Conservation (phyloP, 805 yeast species). For the Spathaspora passalidarum region DNA sequence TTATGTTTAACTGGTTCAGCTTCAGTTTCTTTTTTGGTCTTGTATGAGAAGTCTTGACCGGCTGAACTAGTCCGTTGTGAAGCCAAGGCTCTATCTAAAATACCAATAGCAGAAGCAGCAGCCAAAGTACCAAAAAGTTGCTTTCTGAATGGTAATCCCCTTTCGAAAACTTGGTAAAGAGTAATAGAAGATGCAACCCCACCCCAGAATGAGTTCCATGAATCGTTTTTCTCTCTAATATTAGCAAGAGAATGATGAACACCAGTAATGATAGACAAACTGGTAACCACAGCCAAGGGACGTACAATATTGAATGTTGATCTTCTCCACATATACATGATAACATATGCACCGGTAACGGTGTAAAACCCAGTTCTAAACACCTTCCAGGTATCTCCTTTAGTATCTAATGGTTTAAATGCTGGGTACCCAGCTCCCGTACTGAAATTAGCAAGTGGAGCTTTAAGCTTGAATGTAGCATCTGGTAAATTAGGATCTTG, state of each 20-base stretch:
- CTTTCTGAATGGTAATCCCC: conserved; percentile 39
- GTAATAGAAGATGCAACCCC: conserved; percentile 38
- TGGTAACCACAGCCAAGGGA: conserved; percentile 37
- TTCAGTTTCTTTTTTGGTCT: conserved; percentile 37
- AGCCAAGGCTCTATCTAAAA: conserved; percentile 37
- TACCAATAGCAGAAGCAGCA: conserved; percentile 37
- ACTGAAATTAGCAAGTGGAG: conserved; percentile 38
- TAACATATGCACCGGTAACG: conserved; percentile 47
- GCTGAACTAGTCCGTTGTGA: conserved; percentile 40
- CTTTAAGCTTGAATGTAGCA: conserved; percentile 39
- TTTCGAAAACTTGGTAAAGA: conserved; percentile 28
- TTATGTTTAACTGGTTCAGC: conserved; percentile 28
- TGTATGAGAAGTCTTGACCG: conserved; percentile 35
- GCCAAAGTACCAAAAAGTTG: conserved; percentile 38
- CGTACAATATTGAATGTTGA: conserved; percentile 39
- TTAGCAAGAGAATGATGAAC: conserved; percentile 43
- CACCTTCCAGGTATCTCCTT: conserved; percentile 46
- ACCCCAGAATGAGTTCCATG: conserved; percentile 62
- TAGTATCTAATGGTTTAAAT: conserved; percentile 57
- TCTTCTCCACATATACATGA: conserved; percentile 43
- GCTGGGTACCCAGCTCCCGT: conserved; percentile 41
- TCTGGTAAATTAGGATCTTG: conserved; percentile 11
- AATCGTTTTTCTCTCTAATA: conserved; percentile 61
- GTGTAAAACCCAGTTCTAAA: conserved; percentile 46
- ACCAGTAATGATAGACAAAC: conserved; percentile 41